Evolutionary conservation across 768 basidiomycete genomes (phyloP).

Genomic region (Tephrocybe rancida): DNA sequence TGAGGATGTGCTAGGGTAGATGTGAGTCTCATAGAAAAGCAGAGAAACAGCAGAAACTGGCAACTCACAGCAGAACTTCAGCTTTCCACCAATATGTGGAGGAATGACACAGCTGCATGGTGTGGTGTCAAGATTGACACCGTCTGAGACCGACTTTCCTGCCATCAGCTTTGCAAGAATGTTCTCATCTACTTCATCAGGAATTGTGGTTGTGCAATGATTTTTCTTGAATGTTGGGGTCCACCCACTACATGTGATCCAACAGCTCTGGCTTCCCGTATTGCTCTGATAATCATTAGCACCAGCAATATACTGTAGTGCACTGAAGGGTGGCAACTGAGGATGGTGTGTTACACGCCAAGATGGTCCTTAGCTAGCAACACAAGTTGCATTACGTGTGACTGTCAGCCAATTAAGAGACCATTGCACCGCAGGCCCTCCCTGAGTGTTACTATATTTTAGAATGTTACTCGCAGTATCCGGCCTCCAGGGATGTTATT

Average conservation of each 20-base stretch:
- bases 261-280: not conserved
- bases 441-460: too few species aligned
- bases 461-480: too few species aligned
- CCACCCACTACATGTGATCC: conserved; percentile 5
- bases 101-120: conserved; percentile 4
- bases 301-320: not conserved
- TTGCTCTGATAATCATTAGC: not conserved
- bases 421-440: too few species aligned
- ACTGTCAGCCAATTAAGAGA: too few species aligned
- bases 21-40: not conserved
- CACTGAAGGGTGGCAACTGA: too few species aligned
- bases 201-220: conserved; percentile 1
- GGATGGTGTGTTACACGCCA: too few species aligned
- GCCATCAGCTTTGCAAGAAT: not conserved
- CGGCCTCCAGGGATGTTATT: too few species aligned
- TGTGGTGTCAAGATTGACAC: not conserved
- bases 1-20: conserved; percentile 6
- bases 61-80: not conserved
- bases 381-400: too few species aligned
- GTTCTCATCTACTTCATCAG: conserved; percentile 3
- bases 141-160: not conserved
- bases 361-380: too few species aligned
- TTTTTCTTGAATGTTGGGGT: not conserved
- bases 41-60: not conserved
- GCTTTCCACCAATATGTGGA: conserved; percentile 1